Percentiles rank a stretch among this genome's conserved stretches.
Conservation (phyloP, 306 rosid species). For the Sophora flavescens region DNA sequence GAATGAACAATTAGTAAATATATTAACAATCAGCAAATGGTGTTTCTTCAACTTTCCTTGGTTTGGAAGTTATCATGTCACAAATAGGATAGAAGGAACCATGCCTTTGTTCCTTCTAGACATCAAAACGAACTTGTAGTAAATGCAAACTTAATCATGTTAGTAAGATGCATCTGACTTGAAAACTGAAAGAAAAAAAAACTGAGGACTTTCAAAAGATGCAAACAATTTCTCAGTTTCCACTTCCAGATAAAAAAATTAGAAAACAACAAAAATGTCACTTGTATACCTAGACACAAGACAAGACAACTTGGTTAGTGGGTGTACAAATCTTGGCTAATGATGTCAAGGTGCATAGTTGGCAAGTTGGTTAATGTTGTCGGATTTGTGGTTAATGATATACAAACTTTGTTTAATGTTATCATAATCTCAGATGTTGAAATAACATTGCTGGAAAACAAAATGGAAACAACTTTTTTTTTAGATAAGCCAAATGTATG, state of each 20-base stretch:
- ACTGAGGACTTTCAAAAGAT: neutral
- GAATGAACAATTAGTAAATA: neutral
- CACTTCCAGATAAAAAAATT: too few species aligned
- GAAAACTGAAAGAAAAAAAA: neutral
- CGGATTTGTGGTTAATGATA: too few species aligned
- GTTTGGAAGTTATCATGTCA: neutral
- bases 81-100: conserved; percentile 8
- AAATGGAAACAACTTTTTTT: neutral
- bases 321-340: too few species aligned
- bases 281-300: too few species aligned
- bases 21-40: neutral
- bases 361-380: too few species aligned
- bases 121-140: conserved; percentile 26
- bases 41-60: neutral
- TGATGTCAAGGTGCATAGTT: too few species aligned
- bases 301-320: too few species aligned
- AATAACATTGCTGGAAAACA: neutral
- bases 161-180: neutral
- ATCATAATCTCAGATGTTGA: too few species aligned
- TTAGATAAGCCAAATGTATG: too few species aligned
- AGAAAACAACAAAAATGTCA: too few species aligned
- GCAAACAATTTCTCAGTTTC: neutral
- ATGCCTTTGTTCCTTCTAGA: conserved; percentile 5
- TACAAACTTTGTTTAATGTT: too few species aligned
- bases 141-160: conserved; percentile 29